Evolutionary conservation across 352 stramenopile species (phyloP), one percentile per base, ranked within the genome.

Genomic region (Ochromonadaceae sp.): DNA sequence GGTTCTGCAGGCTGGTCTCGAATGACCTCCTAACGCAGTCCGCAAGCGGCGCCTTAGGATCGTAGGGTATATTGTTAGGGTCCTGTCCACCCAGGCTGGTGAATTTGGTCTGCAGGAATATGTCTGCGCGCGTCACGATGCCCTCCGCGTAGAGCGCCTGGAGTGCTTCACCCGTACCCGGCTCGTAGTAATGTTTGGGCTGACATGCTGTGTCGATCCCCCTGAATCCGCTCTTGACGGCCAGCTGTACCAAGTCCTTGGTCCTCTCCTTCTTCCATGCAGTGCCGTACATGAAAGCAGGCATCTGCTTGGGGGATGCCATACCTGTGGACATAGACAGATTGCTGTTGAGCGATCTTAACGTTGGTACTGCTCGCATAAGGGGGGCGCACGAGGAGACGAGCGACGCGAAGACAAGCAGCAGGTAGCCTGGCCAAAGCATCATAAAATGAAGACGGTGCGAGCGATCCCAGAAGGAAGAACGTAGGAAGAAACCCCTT

Each of bases 101-200:
- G 56, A 81, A 85, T 47, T 85, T 85, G 1, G 77, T 82, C 68
- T 85, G 79, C 35, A 83, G 41, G 66, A 75, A 84, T 46, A 85
- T 48, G 66, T 82, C 75, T 15, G 66, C 50, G 59, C 78, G 59
- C 38, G 62, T 36, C 22, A 85, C 39, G 22, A 67, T 42, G 15
- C 44, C 32, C n/a, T 44, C 7, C 0, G 30, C 34, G 36, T 60
- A 50, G 5, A 72, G 34, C 14, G 25, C 10, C 12, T 49, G 38
- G 5, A 72, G 30, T 14, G 67, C 67, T 2, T 55, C 68, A 22
- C 79, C 79, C 1, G 84, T 76, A 10, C 74, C 74, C 9, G 47
- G 52, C 68, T 85, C 79, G 43, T 81, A 69, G 68, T 85, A 85
- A 61, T 85, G 79, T 43, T 81, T 81, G 17, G 77, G 77, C 62